Evolutionary conservation across 768 basidiomycete species (phyloP), one percentile per base, ranked within the genome.

Genomic region (Tylopilus rubrobrunneus): DNA sequence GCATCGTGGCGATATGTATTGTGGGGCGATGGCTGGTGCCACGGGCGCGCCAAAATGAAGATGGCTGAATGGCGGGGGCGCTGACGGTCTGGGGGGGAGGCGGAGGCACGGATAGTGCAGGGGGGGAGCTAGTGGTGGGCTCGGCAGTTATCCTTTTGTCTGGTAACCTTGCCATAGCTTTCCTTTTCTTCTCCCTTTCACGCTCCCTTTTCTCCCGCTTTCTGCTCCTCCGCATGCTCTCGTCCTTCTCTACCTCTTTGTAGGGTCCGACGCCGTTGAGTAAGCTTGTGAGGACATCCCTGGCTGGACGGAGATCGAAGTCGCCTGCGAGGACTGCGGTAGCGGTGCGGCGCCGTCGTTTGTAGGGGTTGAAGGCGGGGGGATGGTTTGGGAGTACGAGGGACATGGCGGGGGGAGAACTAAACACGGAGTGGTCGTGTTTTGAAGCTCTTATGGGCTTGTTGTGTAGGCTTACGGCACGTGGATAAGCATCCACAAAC

Each of bases 241-340:
- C 84, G 29, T 83, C 80, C 52, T 74, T 78, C 71, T 87, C 86
- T 27, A 83, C 79, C 15, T 71, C 77, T 56, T 80, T 78, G 69
- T 88, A 85, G 7, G 80, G 80, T 0, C 78, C 78, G 29, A 89
- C 85, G 48, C 88, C 87, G 63, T 90, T 90, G 63, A 91, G 73
- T 47, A 90, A 69, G 69, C 85, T 87, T 14, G 89, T 91, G 59
- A 92, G 76, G 57, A 86, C 87, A 71, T 91, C 88, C 66, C 89
- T 80, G 36, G 77, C 65, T 0, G 85, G 83, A 19, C 78, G 78
- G 6, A 76, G 67, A 73, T 91, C 89, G 68, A 88, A 89, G 65
- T 77, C 73, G 60, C 89, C 89, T 0, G 87, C 83, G 71, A 90
- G 80, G 40, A 91, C 85, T 9, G 83, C 67, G 8, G 89, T 92